Evolutionary conservation across 257 asterid genomes (phyloP).

Genomic region (Solanum dulcamara): DNA sequence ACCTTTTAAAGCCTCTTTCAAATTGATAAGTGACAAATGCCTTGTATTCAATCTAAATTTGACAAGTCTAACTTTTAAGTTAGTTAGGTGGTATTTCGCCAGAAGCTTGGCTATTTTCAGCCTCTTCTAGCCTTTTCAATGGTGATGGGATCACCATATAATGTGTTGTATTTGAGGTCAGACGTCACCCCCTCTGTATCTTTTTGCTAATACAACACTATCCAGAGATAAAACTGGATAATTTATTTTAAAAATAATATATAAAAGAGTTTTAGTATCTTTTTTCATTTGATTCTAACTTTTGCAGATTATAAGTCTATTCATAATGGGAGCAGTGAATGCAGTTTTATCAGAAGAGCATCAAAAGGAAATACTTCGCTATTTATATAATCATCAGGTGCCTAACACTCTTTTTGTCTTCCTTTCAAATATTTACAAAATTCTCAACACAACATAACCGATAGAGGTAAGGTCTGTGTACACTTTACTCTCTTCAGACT

Average conservation of each 20-base stretch:
- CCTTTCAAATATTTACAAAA: not conserved
- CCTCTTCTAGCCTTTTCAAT: not conserved
- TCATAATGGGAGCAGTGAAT: conserved; percentile 33
- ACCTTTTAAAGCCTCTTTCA: not conserved
- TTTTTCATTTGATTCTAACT: not conserved
- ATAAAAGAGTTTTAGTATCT: too few relatives aligned
- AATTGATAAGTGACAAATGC: not conserved
- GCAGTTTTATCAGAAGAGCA: conserved; percentile 34
- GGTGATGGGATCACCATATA: too few relatives aligned
- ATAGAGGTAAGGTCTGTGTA: too few relatives aligned
- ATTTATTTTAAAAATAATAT: too few relatives aligned
- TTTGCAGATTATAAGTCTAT: conserved; percentile 43
- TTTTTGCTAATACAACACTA: too few relatives aligned
- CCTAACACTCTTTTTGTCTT: not conserved
- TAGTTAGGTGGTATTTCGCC: not conserved
- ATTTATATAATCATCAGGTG: conserved; percentile 67
- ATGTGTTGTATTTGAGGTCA: too few relatives aligned
- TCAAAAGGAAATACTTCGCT: conserved; percentile 46
- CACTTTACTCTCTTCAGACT: too few relatives aligned
- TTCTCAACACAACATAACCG: too few relatives aligned
- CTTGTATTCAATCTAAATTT: not conserved
- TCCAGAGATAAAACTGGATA: too few relatives aligned
- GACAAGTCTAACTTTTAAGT: not conserved
- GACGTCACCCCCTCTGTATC: too few relatives aligned
- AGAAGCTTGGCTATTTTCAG: not conserved